Conservation (phyloP, 257 asterid species). For the Rehmannia glutinosa region DNA sequence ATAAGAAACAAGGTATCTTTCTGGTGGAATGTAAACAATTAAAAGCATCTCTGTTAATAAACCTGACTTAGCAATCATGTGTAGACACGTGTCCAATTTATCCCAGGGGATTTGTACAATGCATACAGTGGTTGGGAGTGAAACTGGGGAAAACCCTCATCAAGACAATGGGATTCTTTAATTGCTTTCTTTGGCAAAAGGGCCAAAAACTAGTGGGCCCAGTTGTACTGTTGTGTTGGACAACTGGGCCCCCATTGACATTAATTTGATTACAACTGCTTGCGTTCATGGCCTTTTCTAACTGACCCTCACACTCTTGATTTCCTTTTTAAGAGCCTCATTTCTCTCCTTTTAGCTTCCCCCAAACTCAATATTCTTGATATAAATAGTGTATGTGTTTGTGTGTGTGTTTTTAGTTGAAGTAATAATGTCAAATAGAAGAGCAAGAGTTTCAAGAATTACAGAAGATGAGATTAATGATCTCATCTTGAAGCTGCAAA, state of each 20-base stretch:
- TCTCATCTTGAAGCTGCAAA: constrained; percentile 50
- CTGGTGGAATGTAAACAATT: constrained; percentile 15
- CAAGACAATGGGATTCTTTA: not conserved
- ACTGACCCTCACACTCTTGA: constrained; percentile 15
- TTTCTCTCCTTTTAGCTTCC: no score
- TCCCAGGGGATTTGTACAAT: not conserved
- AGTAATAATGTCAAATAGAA: constrained; percentile 46
- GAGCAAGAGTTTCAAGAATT: constrained; percentile 37
- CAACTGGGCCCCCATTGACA: constrained; percentile 21
- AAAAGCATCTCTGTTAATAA: not conserved
- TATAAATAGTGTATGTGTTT: no score
- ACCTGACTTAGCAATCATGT: not conserved
- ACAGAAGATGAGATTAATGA: constrained; percentile 60
- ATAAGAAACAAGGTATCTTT: constrained; percentile 19
- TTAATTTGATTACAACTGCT: no score
- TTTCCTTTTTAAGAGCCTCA: constrained; percentile 37
- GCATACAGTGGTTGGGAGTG: constrained; percentile 1
- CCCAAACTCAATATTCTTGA: no score
- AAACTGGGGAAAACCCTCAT: constrained; percentile 9
- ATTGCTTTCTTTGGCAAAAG: constrained; percentile 17
- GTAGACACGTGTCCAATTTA: not conserved
- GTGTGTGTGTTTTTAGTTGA: not conserved
- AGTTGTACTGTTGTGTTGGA: constrained; percentile 10
- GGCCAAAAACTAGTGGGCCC: constrained; percentile 30
- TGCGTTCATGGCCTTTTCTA: constrained; percentile 23